Evolutionary conservation across 495 filamentous ascomycete genomes (phyloP).

Genomic region (Aspergillus haitiensis): DNA sequence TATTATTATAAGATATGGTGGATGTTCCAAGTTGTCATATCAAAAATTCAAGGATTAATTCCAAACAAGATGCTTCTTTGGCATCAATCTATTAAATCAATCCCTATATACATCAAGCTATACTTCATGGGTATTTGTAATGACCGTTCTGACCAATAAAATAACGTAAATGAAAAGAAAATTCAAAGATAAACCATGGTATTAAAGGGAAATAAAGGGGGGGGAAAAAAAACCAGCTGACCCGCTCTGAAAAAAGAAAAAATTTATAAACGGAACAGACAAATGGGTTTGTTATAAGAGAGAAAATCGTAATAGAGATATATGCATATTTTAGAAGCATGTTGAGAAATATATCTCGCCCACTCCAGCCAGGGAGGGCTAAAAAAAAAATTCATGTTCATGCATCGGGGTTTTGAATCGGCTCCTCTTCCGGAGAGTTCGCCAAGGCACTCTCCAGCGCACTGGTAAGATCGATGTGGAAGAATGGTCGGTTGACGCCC

Average conservation of each 20-base stretch:
- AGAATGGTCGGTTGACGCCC: conserved; percentile 84
- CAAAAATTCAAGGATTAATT: not conserved
- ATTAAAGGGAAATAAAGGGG: not conserved
- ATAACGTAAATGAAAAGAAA: too few species aligned
- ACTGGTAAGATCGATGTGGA: conserved; percentile 92
- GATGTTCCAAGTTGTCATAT: not conserved
- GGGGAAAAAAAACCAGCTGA: not conserved
- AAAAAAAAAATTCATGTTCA: not conserved
- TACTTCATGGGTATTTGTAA: not conserved
- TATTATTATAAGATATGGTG: not conserved
- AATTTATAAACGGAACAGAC: not conserved
- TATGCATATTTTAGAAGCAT: not conserved
- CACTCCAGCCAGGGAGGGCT: conserved; percentile 1
- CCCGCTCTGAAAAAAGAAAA: not conserved
- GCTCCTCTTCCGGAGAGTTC: conserved; percentile 51
- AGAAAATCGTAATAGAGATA: not conserved
- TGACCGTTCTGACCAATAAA: not conserved
- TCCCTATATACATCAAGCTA: conserved; percentile 5
- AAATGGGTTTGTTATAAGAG: not conserved
- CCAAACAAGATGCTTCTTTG: not conserved
- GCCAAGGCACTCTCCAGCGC: conserved; percentile 86
- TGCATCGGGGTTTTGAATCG: conserved; percentile 6
- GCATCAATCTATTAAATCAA: conserved; percentile 6
- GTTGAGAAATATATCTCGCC: not conserved
- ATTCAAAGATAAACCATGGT: not conserved